Evolutionary conservation across 768 basidiomycete species (phyloP), one percentile per base, ranked within the genome.

Genomic region (Pleurotus ostreatus): DNA sequence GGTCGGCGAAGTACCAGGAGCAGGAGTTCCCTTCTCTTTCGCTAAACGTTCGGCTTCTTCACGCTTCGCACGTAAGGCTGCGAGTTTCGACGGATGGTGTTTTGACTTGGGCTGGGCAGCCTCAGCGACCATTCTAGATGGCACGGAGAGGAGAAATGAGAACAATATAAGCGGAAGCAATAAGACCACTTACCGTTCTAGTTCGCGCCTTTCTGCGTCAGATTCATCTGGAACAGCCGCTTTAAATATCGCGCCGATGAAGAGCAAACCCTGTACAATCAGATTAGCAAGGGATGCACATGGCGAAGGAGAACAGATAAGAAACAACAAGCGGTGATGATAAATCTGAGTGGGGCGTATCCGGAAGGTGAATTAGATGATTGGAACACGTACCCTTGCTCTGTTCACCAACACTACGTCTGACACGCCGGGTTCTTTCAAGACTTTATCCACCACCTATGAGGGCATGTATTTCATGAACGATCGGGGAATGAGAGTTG

Each of bases 241-340:
- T 70, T 95, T 96, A 79, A 98, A 96, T 62, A 96, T 86, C 13
- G 88, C 88, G 5, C 96, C 97, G 34, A 89, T 87, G 13, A 92
- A 76, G 56, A 98, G 74, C n/a, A 98, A 76, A 43, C 89, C 95
- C 88, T 94, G 63, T 22, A 41, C 8, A 49, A 34, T 30, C 12
- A 34, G 38, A 13, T 49, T 37, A 46, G 13, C 16, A 18, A 41
- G 18, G 11, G 9, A 34, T 34, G 8, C 30, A 30, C 30, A 11
- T 8, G 30, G 30, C 11, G 30, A 11, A 34, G 11, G 30, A 11
- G 30, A 11, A 11, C 11, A 34, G 30, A 34, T 11, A 34, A 34
- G 30, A 34, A 34, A 0, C 30, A 11, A 11, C 30, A 11, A 34
- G 30, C 1, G 11, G 30, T 9, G 30, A 34, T 8, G 30, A 34